These are phyloP conservation scores for Gautieria morchelliformis DNA, from an alignment of 768 basidiomycete genomes.

Conservation along the genomic window DNA sequence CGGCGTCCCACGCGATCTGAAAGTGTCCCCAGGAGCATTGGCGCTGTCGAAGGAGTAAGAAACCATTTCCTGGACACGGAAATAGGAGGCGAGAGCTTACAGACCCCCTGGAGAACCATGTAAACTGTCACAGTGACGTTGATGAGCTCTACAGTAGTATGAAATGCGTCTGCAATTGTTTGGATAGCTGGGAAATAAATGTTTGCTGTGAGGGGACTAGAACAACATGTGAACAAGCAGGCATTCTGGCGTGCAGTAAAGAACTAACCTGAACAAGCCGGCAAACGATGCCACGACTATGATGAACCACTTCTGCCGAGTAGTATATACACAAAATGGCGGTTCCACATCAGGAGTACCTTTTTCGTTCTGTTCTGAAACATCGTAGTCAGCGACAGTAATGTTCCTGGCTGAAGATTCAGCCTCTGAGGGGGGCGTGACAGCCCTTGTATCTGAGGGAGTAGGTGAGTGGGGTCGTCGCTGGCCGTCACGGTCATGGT, in stretches of 20 bases:
- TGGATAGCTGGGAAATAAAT: constrained; percentile 74
- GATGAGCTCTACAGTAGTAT: constrained; percentile 59
- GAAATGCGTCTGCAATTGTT: constrained; percentile 47
- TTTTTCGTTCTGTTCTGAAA: neutral
- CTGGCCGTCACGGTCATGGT: no score
- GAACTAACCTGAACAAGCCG: constrained; percentile 50
- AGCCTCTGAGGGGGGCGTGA: no score
- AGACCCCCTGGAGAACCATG: constrained; percentile 57
- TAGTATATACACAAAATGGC: constrained; percentile 41
- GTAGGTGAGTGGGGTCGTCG: no score
- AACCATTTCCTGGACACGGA: neutral
- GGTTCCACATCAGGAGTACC: neutral
- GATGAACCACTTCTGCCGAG: constrained; percentile 58
- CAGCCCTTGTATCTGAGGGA: no score
- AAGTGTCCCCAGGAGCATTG: constrained; percentile 44
- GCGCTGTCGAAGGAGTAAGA: constrained; percentile 27
- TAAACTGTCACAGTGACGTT: constrained; percentile 77
- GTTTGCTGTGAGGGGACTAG: constrained; percentile 60
- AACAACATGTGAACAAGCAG: neutral
- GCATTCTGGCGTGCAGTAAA: neutral
- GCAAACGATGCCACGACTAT: constrained; percentile 49
- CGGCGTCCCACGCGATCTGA: constrained; percentile 60
- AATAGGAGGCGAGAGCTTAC: constrained; percentile 24
- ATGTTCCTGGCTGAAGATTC: no score
- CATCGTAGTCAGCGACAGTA: no score